phyloP scores from a whole-genome alignment of 345 rosid species.

The Ceriops zippeliana region DNA sequence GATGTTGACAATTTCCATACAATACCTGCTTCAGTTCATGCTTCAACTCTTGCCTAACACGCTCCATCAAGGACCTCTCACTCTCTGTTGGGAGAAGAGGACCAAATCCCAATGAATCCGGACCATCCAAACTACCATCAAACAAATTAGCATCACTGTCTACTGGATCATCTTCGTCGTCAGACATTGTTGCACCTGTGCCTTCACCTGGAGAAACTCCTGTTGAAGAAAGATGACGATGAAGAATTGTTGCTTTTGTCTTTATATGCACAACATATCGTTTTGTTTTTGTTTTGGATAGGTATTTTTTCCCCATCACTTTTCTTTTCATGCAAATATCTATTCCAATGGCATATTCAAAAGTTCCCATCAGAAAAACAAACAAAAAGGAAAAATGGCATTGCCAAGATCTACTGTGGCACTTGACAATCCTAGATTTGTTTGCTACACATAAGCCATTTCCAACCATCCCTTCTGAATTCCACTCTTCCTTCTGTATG shows the following conservation, averaged over 20 bases:
- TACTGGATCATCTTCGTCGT: conserved; percentile 90
- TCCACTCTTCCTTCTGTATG: no score
- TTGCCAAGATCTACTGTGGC: no score
- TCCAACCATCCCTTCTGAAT: no score
- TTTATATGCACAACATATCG: not conserved
- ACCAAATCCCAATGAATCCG: conserved; percentile 84
- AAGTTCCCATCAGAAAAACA: no score
- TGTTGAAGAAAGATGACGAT: conserved; percentile 23
- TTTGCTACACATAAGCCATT: no score
- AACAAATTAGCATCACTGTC: conserved; percentile 81
- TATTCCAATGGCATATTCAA: no score
- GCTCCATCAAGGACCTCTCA: conserved; percentile 95
- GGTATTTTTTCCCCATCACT: no score
- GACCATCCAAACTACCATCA: conserved; percentile 69
- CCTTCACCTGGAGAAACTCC: conserved; percentile 98
- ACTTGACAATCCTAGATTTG: no score
- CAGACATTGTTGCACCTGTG: conserved; percentile 96
- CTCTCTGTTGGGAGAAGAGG: conserved; percentile 94
- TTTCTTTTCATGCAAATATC: no score
- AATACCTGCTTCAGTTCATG: conserved; percentile 90
- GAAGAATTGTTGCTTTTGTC: conserved; percentile 4
- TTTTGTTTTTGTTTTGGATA: no score
- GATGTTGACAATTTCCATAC: not conserved
- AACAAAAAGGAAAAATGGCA: no score
- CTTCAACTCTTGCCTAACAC: conserved; percentile 92